Evolutionary conservation across 2,329 filamentous ascomycete genomes (phyloP), one percentile per base, ranked within the genome.

Genomic region (Fusarium vanettenii): DNA sequence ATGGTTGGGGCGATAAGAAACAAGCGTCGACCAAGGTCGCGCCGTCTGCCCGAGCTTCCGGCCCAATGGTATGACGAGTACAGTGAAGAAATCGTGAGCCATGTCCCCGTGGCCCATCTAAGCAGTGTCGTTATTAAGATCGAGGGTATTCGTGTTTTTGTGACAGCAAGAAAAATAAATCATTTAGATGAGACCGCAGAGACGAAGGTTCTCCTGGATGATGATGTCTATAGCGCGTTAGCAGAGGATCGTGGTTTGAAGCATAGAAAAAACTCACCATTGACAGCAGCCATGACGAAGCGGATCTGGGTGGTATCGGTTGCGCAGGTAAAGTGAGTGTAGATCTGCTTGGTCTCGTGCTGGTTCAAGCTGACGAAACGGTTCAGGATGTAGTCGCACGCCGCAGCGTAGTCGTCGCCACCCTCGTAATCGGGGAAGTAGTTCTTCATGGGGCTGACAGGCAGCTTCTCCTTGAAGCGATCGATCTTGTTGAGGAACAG

Each of bases 281-380:
- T 99, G 82, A 99, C 97, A 78, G 97, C 97, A 72, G 96, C 95
- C 97, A 99, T 99, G 86, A 99, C 97, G 89, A 99, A 98, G 82
- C 97, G 93, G 80, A 99, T 99, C 85, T 99, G 97, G 81, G 97
- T 98, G 35, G 97, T 99, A 83, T 99, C 97, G 59, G 97, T 99
- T 71, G 97, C 97, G 84, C 97, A 98, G 60, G 97, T 99, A 87
- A 99, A 99, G 86, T 98, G 97, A 69, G 97, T 99, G 89, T 99
- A 99, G 84, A 99, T 98, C 85, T 99, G 97, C 89, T 99, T 99
- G 65, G 95, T 98, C 88, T 98, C 97, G 84, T 98, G 96, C 86
- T 98, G 97, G 88, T 99, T 99, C 83, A 99, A 88, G 83, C 94
- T 97, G 80, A 98, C 97, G 85, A 99, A 99, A 82, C 97, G 92